Evolutionary conservation across 805 yeast species (phyloP).

Genomic region (Candida ortonii): DNA sequence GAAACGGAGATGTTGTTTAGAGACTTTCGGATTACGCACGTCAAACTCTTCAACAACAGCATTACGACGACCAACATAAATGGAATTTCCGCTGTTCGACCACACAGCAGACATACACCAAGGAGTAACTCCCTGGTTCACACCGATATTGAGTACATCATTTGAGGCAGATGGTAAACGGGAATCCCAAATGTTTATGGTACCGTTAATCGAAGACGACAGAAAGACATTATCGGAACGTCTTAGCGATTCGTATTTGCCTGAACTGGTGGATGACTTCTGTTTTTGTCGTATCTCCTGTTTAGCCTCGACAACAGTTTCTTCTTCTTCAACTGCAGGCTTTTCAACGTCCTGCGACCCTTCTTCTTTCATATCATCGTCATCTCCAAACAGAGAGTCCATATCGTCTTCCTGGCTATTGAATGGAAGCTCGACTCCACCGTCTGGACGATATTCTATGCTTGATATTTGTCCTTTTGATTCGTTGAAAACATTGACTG

Average conservation of each 20-base stretch:
- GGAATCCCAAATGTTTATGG: constrained; percentile 77
- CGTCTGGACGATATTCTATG: constrained; percentile 65
- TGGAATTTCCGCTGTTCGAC: constrained; percentile 76
- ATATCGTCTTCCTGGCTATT: constrained; percentile 15
- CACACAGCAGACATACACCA: constrained; percentile 92
- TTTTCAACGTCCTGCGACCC: not conserved
- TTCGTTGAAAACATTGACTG: constrained; percentile 46
- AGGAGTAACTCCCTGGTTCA: constrained; percentile 75
- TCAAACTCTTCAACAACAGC: constrained; percentile 78
- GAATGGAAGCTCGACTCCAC: constrained; percentile 42
- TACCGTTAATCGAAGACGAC: constrained; percentile 82
- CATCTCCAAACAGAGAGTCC: constrained; percentile 23
- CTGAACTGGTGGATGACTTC: constrained; percentile 41
- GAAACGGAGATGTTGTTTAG: constrained; percentile 60
- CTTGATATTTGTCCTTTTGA: constrained; percentile 78
- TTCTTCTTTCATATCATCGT: constrained; percentile 23
- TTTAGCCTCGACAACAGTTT: constrained; percentile 6
- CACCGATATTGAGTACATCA: constrained; percentile 31
- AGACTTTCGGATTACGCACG: constrained; percentile 53
- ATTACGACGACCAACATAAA: constrained; percentile 87
- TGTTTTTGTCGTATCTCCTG: constrained; percentile 33
- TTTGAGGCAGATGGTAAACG: constrained; percentile 36
- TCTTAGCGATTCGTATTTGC: constrained; percentile 23
- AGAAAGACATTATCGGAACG: constrained; percentile 54
- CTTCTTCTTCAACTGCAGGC: constrained; percentile 1